Conservation (phyloP, 305 asterid genomes). For the Fraxinus xanthoxyloides region DNA sequence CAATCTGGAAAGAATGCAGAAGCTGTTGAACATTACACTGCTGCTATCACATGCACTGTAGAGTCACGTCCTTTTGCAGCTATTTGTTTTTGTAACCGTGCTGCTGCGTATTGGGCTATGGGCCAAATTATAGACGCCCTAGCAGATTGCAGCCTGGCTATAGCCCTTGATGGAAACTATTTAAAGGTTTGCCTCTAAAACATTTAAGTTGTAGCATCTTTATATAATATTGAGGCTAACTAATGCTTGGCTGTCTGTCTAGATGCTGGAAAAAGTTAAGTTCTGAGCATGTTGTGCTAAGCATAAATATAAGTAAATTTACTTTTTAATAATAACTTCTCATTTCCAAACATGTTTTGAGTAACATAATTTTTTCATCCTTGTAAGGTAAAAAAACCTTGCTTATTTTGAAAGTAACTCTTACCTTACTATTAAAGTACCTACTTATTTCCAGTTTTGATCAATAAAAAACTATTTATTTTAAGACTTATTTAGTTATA, state of each 20-base stretch:
- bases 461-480: background rate
- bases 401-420: background rate
- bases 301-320: background rate
- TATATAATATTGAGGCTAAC: background rate
- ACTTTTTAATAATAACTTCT: background rate
- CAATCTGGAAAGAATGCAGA: slow-evolving; percentile 77
- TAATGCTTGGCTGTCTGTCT: slow-evolving; percentile 1
- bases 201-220: slow-evolving; percentile 14
- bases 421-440: background rate
- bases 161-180: slow-evolving; percentile 84
- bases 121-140: slow-evolving; percentile 89
- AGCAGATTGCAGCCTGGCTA: slow-evolving; percentile 93
- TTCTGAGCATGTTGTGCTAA: background rate
- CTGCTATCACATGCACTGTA: slow-evolving; percentile 76
- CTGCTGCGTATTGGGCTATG: slow-evolving; percentile 89
- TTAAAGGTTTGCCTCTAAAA: slow-evolving; percentile 59
- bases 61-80: slow-evolving; percentile 95
- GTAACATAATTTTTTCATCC: background rate
- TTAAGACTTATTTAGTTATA: background rate
- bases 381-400: background rate
- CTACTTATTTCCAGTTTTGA: background rate
- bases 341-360: background rate
- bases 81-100: slow-evolving; percentile 93
- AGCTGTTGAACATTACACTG: slow-evolving; percentile 86
- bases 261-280: background rate